phyloP scores from a whole-genome alignment of 306 rosid species.

The Inga leiocalycina region DNA sequence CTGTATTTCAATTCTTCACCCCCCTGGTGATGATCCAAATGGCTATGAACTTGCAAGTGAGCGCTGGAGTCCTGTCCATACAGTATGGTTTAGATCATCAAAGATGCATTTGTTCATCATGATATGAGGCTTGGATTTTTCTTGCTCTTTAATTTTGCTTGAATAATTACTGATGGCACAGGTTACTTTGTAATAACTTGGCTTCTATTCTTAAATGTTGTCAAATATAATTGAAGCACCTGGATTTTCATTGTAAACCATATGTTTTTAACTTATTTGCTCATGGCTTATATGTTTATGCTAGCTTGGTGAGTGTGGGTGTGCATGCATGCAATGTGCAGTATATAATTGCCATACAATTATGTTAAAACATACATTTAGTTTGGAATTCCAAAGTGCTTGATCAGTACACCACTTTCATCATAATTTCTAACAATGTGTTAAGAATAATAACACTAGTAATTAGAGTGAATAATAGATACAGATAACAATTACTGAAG shows the following conservation, averaged over 20 bases:
- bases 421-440: background rate
- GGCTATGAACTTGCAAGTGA: slow-evolving; percentile 63
- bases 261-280: background rate
- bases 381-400: background rate
- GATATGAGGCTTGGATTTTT: background rate
- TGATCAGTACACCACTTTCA: background rate
- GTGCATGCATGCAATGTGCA: background rate
- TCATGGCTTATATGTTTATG: background rate
- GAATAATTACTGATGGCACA: background rate
- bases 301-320: background rate
- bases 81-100: slow-evolving; percentile 38
- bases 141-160: slow-evolving; percentile 7
- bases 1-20: slow-evolving; percentile 64
- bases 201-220: background rate
- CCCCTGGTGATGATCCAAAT: slow-evolving; percentile 65
- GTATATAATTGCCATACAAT: background rate
- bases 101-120: background rate
- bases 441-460: background rate
- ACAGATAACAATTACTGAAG: background rate
- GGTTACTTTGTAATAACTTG: background rate
- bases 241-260: background rate
- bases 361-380: background rate
- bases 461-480: background rate
- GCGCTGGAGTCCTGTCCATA: slow-evolving; percentile 63
- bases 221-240: background rate